These are phyloP conservation scores for Aspergillus oerlinghausenensis DNA, from an alignment of 2,329 filamentous ascomycete genomes.

Conservation along the genomic window DNA sequence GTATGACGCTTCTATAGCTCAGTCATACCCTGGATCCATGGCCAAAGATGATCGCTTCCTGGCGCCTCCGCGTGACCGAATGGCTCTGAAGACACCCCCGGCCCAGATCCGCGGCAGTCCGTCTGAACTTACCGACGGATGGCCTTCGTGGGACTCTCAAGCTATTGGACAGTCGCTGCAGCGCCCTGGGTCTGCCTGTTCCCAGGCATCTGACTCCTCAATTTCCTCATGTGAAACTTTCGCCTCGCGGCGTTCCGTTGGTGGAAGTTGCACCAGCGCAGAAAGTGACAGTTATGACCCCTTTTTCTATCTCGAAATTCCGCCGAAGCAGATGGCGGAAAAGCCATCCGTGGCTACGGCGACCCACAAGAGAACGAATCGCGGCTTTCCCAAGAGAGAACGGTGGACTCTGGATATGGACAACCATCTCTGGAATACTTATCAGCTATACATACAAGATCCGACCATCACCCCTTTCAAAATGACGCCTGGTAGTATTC, in stretches of 20 bases:
- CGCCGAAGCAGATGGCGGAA: slow-evolving; percentile 34
- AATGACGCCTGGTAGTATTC: slow-evolving; percentile 59
- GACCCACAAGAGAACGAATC: slow-evolving; percentile 24
- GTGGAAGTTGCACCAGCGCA: slow-evolving; percentile 58
- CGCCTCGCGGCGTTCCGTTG: slow-evolving; percentile 52
- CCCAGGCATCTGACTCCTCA: slow-evolving; percentile 59
- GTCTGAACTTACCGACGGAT: slow-evolving; percentile 27
- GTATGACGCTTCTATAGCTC: slow-evolving; percentile 22
- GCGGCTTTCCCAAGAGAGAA: slow-evolving; percentile 21
- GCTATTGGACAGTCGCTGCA: slow-evolving; percentile 43
- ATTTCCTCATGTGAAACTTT: slow-evolving; percentile 56
- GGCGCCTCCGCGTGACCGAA: slow-evolving; percentile 35
- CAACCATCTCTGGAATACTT: slow-evolving; percentile 62
- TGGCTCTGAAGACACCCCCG: slow-evolving; percentile 41
- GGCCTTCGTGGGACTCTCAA: slow-evolving; percentile 29
- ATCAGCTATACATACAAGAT: slow-evolving; percentile 62
- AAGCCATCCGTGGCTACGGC: slow-evolving; percentile 28
- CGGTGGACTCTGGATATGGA: slow-evolving; percentile 61
- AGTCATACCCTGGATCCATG: slow-evolving; percentile 20
- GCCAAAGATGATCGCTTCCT: slow-evolving; percentile 33
- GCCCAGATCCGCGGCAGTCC: slow-evolving; percentile 40
- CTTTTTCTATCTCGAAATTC: slow-evolving; percentile 45
- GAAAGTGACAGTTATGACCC: slow-evolving; percentile 57
- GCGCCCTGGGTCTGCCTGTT: slow-evolving; percentile 55
- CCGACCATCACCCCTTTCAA: slow-evolving; percentile 64